Conservation (phyloP, 495 filamentous ascomycete genomes). For the Aspergillus campestris region DNA sequence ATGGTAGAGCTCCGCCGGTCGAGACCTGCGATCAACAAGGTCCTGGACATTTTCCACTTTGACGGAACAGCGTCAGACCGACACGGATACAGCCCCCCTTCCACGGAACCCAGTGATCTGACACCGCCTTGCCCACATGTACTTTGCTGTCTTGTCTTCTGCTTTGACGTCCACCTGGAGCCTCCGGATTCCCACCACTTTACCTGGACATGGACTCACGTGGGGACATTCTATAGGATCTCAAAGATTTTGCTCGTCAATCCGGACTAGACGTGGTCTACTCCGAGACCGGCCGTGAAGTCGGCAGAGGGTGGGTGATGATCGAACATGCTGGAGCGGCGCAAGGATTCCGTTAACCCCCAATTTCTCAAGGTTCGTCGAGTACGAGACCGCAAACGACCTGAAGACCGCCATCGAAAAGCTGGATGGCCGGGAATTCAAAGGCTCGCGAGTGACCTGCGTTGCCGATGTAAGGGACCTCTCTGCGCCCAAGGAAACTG, state of each 20-base stretch:
- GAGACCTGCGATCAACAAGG: conserved; percentile 9
- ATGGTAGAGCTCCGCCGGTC: too few species aligned
- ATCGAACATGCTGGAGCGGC: conserved; percentile 2
- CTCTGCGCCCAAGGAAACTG: conserved; percentile 9
- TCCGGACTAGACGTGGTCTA: conserved; percentile 97
- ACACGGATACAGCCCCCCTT: conserved; percentile 4
- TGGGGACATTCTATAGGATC: conserved; percentile 57
- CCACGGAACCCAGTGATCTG: too few species aligned
- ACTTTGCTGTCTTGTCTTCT: conserved; percentile 1
- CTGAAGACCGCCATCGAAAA: conserved; percentile 87
- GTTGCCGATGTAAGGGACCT: conserved; percentile 65
- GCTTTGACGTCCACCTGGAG: conserved; percentile 9
- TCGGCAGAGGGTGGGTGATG: conserved; percentile 77
- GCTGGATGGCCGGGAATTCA: conserved; percentile 85
- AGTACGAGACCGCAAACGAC: conserved; percentile 89
- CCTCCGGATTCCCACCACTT: conserved; percentile 20
- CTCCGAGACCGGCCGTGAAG: conserved; percentile 90
- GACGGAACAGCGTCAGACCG: conserved; percentile 2
- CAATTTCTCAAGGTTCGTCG: conserved; percentile 69
- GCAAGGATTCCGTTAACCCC: conserved; percentile 20
- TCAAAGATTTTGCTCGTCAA: conserved; percentile 98
- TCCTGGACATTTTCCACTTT: not conserved
- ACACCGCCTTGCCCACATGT: too few species aligned
- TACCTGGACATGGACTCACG: conserved; percentile 37
- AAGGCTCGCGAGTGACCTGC: conserved; percentile 74